Evolutionary conservation across 495 filamentous ascomycete genomes (phyloP), one percentile per base, ranked within the genome.

Genomic region (Neurospora tetrasperma): DNA sequence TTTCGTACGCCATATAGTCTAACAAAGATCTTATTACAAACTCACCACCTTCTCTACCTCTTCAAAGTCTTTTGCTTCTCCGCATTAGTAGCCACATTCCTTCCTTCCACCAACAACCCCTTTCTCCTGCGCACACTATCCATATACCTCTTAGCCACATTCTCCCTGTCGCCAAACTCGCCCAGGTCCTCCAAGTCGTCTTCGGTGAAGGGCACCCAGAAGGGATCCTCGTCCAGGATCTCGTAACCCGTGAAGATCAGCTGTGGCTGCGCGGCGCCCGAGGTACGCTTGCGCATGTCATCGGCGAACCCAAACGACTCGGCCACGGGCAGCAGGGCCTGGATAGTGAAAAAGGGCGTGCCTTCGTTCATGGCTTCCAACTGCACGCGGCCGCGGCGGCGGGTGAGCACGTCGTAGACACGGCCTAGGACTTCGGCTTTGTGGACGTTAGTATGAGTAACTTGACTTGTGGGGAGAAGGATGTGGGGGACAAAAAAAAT

Each of bases 1-100:
- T 54, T 54, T 54, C 5, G 2, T 54, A 54, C 23, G 23, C 23
- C 54, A 27, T 31, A 2, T 31, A 31, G 27, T 31, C 27, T 31
- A 31, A 31, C 27, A 10, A 40, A 40, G 39, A 40, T 40, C 39
- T 40, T 40, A 40, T 40, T 8, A 41, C 40, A 11, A 41, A 41
- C 40, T 9, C 40, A 40, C 39, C 46, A 54, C 0, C 23, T 2
- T 8, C 27, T n/a, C 2, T 88, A 98, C 85, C 93, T 88, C 90
- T 99, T 99, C 82, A 99, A 80, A 35, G 93, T 98, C 91, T 97
- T 98, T 87, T 98, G 96, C 89, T 98, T 98, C 89, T 97, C 93
- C 31, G 94, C 96, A 88, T 94, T 90, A 42, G 82, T 87, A 73
- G 85, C 89, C 76, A 97, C 92, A 20, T 83, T 83, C 76, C 88